A percentile compares a stretch with the other conserved stretches of the same genome.
Conservation (phyloP, 2,329 filamentous ascomycete species). For the Nigrograna mackinnonii region DNA sequence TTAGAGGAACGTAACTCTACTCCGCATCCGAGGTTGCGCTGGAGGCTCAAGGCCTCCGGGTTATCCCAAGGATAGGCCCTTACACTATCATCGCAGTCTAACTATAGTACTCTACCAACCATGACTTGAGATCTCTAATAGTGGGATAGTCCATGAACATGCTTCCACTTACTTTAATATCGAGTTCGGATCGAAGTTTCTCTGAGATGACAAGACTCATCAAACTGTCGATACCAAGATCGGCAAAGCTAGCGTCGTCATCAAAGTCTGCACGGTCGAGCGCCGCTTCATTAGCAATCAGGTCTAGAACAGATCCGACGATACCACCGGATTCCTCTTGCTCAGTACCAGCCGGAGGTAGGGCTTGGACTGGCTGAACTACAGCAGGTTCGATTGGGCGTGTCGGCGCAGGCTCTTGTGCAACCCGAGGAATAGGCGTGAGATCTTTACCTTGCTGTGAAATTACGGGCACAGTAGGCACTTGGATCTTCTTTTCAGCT, state of each 20-base stretch:
- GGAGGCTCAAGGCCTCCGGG: no score
- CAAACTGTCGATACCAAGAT: constrained; percentile 31
- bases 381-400: constrained; percentile 2
- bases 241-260: constrained; percentile 22
- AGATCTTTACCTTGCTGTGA: no score
- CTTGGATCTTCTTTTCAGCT: background rate
- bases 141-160: constrained; percentile 28
- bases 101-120: constrained; percentile 18
- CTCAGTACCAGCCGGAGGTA: background rate
- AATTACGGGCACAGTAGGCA: background rate
- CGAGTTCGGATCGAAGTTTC: constrained; percentile 22
- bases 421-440: background rate
- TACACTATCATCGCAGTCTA: no score
- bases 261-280: constrained; percentile 18
- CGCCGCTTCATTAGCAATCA: constrained; percentile 24
- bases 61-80: no score
- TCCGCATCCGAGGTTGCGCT: no score
- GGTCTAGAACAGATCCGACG: constrained; percentile 10
- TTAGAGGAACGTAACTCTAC: no score
- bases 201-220: constrained; percentile 24
- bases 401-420: background rate
- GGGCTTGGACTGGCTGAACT: constrained; percentile 3
- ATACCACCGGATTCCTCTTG: constrained; percentile 2
- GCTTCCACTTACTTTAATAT: constrained; percentile 15
- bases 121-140: constrained; percentile 19